These are phyloP conservation scores for Hymenoscyphus albidus DNA, from an alignment of 2,329 filamentous ascomycete species.

Conservation along the genomic window DNA sequence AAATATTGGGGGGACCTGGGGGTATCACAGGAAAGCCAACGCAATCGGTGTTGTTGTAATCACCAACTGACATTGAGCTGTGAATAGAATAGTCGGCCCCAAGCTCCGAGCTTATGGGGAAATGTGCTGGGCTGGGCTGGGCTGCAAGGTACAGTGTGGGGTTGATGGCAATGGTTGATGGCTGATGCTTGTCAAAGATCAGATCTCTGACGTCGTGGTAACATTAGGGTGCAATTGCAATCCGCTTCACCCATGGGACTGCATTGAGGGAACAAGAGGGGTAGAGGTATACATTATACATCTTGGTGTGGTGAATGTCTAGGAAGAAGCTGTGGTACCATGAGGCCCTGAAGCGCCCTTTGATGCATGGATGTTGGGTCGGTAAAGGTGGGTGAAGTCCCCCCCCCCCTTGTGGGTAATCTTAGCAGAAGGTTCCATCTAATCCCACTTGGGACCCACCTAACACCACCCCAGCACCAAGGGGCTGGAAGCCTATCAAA, in stretches of 20 bases:
- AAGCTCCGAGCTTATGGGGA: no score
- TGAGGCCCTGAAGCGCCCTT: background rate
- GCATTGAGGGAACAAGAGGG: background rate
- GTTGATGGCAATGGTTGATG: background rate
- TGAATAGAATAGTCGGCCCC: no score
- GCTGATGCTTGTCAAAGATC: conserved; percentile 6
- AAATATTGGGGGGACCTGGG: background rate
- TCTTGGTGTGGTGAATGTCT: background rate
- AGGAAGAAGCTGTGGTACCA: background rate
- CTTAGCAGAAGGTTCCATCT: no score
- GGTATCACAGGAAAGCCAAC: background rate
- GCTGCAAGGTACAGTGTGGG: conserved; percentile 8
- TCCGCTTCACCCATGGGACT: background rate
- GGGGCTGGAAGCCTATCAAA: background rate
- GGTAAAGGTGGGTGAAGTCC: background rate
- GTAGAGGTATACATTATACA: background rate
- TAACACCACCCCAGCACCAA: no score
- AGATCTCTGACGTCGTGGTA: background rate
- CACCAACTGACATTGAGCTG: background rate
- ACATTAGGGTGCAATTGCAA: background rate
- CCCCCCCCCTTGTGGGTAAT: background rate
- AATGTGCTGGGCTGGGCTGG: background rate
- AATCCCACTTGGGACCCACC: no score
- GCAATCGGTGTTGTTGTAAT: background rate
- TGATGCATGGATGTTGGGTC: background rate